Percentiles rank a stretch among this genome's conserved stretches.
These are phyloP conservation scores for Hyaloscypha variabilis DNA, from an alignment of 495 filamentous ascomycete species.

Conservation along the genomic window DNA sequence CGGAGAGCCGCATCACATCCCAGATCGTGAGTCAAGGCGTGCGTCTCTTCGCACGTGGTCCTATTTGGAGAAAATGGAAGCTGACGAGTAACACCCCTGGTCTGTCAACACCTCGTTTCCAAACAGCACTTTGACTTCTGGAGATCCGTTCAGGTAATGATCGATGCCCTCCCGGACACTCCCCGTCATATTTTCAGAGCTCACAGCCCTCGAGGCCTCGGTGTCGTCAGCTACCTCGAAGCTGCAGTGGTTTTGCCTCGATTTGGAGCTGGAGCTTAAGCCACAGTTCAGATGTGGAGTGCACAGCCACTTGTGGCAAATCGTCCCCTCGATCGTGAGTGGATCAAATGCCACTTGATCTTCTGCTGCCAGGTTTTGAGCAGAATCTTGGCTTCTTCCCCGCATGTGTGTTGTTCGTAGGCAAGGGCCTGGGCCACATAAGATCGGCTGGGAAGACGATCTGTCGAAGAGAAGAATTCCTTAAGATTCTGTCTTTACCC, in stretches of 20 bases:
- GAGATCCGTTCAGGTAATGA: neutral
- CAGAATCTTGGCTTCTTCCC: neutral
- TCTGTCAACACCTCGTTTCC: neutral
- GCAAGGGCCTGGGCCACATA: neutral
- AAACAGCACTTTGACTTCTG: neutral
- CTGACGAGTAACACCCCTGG: neutral
- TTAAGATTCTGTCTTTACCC: neutral
- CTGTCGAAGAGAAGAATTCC: neutral
- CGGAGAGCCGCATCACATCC: neutral
- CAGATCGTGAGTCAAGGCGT: neutral
- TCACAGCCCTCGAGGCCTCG: neutral
- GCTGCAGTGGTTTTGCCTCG: neutral
- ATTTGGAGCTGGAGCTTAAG: neutral
- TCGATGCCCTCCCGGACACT: neutral
- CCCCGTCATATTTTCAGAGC: neutral
- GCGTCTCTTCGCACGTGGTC: neutral
- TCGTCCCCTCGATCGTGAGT: neutral
- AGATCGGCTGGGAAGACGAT: neutral
- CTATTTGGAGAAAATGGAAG: neutral
- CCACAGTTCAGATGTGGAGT: neutral
- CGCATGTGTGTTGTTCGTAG: neutral
- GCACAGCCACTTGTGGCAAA: conserved; percentile 10
- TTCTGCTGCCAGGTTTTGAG: neutral
- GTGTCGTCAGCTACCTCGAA: neutral
- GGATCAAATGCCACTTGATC: neutral